Base-by-base conservation (phyloP, 1,284 basidiomycete genomes). In the Earliella scabrosa region DNA sequence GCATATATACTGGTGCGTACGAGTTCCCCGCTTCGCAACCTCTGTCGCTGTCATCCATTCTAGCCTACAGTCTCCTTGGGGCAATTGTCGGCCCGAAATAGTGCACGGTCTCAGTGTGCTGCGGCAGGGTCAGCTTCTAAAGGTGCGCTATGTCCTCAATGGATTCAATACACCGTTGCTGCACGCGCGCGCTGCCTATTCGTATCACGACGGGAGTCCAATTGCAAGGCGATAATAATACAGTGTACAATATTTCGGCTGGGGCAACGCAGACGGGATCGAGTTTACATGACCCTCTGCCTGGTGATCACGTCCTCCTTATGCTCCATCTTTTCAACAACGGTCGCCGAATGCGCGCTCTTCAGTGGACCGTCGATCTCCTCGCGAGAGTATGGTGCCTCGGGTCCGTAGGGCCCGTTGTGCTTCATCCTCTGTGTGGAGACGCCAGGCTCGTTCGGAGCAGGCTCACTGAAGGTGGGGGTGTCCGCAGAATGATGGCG, bases 331-430 rank as follows among this genome's bases (percentile, higher is more conserved):
- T 36, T 56, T 44, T 59, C 54, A 34, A 54, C 40, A 14, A 50
- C 40, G 7, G 54, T 61, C 20, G 29, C 46, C n/a, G n/a, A n/a
- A 26, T 50, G 57, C 13, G 58, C 63, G 10, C 24, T 48, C 20
- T 71, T 66, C 6, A 81, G 68, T 0, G 81, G 81, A 0, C 81
- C 81, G 24, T 62, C 58, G 18, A 82, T 65, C 60, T 80, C 73
- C 4, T 82, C 81, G 35, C 67, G 72, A 18, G 70, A 65, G 50
- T 77, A 76, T 16, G 64, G 44, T 14, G 80, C 71, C 49, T 72
- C 64, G 3, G 61, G 58, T 16, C 47, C 56, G n/a, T 39, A 24
- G 7, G 45, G 27, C 18, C 55, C 59, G 20, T 60, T 50, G 38
- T 61, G 45, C 24, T 29, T 35, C 62, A 67, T 65, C 32, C 24